Percentiles rank a stretch among this genome's conserved stretches.
Evolutionary conservation across 2,329 filamentous ascomycete species (phyloP).

Genomic region (Neopestalotiopsis sp.): DNA sequence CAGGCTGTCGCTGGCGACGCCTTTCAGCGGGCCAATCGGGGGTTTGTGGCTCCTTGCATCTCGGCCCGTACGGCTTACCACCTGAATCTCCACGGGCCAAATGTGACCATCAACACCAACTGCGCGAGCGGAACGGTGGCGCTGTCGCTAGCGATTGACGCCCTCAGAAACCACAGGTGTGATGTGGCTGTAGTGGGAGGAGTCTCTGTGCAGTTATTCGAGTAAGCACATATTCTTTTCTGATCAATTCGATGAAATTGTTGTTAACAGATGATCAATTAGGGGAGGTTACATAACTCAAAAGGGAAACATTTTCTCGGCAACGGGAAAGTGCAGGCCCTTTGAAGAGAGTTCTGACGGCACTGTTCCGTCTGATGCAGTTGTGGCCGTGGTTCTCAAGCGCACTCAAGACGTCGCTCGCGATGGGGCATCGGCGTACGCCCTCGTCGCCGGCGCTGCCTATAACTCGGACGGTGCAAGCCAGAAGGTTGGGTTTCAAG

Average conservation of each 20-base stretch:
- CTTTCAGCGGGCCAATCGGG: not conserved
- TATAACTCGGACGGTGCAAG: slow-evolving; percentile 6
- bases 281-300: not conserved
- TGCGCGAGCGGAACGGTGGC: slow-evolving; percentile 8
- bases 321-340: not conserved
- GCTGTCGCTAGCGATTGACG: not conserved
- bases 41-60: not conserved
- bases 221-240: not conserved
- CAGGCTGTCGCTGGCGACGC: not conserved
- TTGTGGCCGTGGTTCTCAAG: not conserved
- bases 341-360: not conserved
- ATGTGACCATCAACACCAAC: not conserved
- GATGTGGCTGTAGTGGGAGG: slow-evolving; percentile 1
- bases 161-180: not conserved
- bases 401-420: not conserved
- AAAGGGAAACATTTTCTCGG: not conserved
- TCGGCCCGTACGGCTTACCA: not conserved
- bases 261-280: not conserved
- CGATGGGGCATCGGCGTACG: not conserved
- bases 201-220: slow-evolving; percentile 5
- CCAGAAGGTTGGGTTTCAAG: not conserved
- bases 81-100: not conserved
- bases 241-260: not conserved
- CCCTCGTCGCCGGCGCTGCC: not conserved
- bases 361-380: not conserved